Evolutionary conservation across 345 rosid species (phyloP), one percentile per base, ranked within the genome.

Genomic region (Moricandia moricandioides): DNA sequence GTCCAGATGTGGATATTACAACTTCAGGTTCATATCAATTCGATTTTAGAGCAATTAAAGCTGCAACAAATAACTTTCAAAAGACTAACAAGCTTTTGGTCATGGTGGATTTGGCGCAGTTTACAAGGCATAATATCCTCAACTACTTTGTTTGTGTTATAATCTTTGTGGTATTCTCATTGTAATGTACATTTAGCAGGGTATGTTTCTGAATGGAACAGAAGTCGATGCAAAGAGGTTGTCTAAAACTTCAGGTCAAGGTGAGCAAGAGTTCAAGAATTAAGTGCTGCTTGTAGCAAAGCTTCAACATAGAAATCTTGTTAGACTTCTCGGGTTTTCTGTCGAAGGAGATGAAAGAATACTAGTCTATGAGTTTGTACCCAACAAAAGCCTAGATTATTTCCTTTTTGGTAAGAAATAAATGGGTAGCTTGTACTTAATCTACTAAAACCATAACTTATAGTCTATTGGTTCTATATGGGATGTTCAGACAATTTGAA

Each of bases 291-390:
- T 86, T 63, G 80, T 85, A 2, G 74, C 86, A 14, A 83, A 76
- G 65, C 88, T 86, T 56, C 90, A 69, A n/a, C 86, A 84, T 51
- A 73, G 49, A 65, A 86, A 86, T 52, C 82, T 86, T 2, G 85
- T 83, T 21, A 81, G 82, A 39, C 78, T 86, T 45, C 56, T 84
- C 2, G 86, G 90, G 2, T 86, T 79, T 33, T 78, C 82, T 57
- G 14, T 80, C 18, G 49, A 82, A 43, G 80, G 78, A 60, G 82
- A 71, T 0, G 88, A 87, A 35, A 78, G 71, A 17, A 73, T 86
- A 13, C 4, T 70, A 0, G 45, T 70, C n/a, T 70, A 70, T 1
- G 74, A 70, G 66, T 70, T 58, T 43, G 11, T 70, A 5, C 43
- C 57, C 30, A 70, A 70, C 57, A 70, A 59, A 70, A 70, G 74